Conservation (phyloP, 495 filamentous ascomycete species). For the Daldinia bambusicola region DNA sequence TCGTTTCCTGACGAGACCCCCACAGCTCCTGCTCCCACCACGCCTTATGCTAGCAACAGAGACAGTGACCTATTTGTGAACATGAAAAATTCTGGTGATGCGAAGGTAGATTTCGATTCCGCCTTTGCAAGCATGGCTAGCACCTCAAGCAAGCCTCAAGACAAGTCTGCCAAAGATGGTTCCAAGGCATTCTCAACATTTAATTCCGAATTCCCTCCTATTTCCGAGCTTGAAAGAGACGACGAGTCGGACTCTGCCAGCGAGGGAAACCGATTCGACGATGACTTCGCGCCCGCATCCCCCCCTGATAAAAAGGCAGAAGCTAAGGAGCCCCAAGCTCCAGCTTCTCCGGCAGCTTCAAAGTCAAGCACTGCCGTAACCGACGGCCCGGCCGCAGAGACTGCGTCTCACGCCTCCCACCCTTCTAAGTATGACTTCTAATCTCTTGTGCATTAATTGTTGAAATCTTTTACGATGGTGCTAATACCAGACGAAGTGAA, state of each 20-base stretch:
- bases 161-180: conserved; percentile 44
- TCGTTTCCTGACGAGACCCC: conserved; percentile 68
- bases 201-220: conserved; percentile 90
- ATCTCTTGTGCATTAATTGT: conserved; percentile 10
- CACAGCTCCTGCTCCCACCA: conserved; percentile 59
- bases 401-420: conserved; percentile 40
- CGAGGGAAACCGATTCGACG: conserved; percentile 83
- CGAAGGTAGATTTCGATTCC: conserved; percentile 80
- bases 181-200: conserved; percentile 58
- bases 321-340: conserved; percentile 45
- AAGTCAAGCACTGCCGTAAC: conserved; percentile 38
- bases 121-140: conserved; percentile 72
- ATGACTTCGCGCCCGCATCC: conserved; percentile 84
- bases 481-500: conserved; percentile 39
- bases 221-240: conserved; percentile 83
- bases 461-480: conserved; percentile 10
- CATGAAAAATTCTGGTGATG: conserved; percentile 64
- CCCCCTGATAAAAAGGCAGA: conserved; percentile 60
- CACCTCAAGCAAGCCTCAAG: conserved; percentile 44
- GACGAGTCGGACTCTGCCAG: conserved; percentile 84
- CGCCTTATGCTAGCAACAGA: conserved; percentile 43
- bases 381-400: conserved; percentile 39
- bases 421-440: conserved; percentile 45
- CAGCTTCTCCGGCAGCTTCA: conserved; percentile 47
- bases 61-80: conserved; percentile 65